Conservation (phyloP, 2,329 filamentous ascomycete species). For the Phialemonium atrogriseum region DNA sequence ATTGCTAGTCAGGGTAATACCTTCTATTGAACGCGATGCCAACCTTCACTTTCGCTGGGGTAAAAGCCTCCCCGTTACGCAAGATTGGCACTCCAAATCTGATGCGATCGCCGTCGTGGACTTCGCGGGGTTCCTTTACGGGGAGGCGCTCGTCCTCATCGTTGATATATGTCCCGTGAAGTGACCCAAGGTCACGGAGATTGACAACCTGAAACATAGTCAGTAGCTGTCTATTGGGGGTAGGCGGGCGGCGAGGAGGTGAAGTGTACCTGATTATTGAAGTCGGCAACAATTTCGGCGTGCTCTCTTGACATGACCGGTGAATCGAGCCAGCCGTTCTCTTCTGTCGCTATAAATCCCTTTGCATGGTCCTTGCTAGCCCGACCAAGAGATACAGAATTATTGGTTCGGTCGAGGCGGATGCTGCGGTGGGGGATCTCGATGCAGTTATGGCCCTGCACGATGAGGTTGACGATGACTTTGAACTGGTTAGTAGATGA, state of each 20-base stretch:
- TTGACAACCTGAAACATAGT: conserved; percentile 29
- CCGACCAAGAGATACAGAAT: conserved; percentile 28
- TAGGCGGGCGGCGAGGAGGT: background rate
- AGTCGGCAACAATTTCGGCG: conserved; percentile 42
- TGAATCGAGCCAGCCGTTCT: conserved; percentile 61
- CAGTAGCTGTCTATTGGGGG: conserved; percentile 13
- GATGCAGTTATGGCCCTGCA: background rate
- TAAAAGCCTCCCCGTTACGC: conserved; percentile 21
- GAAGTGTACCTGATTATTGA: conserved; percentile 32
- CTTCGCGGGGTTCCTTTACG: conserved; percentile 6
- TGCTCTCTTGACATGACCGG: conserved; percentile 65
- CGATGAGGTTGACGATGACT: conserved; percentile 2
- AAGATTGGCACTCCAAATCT: conserved; percentile 31
- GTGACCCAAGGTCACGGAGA: conserved; percentile 37
- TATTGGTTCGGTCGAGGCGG: conserved; percentile 15
- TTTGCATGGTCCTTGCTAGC: conserved; percentile 37
- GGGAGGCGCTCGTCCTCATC: conserved; percentile 15
- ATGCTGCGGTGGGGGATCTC: conserved; percentile 18
- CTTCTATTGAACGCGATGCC: conserved; percentile 8
- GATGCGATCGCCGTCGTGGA: conserved; percentile 27
- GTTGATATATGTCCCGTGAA: conserved; percentile 46
- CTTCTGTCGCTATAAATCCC: conserved; percentile 24
- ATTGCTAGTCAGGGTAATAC: background rate
- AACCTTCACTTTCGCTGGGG: conserved; percentile 18
- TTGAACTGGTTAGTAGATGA: background rate